Base-by-base conservation (phyloP, 345 rosid species). In the Nasturtium officinale region DNA sequence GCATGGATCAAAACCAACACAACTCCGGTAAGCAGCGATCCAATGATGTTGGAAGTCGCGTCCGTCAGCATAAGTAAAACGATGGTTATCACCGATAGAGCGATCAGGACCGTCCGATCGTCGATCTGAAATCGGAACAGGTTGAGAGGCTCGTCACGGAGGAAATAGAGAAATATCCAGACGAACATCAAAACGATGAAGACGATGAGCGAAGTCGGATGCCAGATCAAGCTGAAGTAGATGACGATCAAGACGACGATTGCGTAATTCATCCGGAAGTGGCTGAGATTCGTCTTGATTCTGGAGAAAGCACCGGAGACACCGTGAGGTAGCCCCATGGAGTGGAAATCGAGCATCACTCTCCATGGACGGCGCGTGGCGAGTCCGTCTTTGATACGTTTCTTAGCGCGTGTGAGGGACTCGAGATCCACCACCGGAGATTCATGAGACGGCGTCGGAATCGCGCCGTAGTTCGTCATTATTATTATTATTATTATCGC, bases 381-480 rank as follows among this genome's bases (percentile, higher is more conserved):
- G 9, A 93, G 78, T 35, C 90, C 89, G 18, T 79, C 83, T 73
- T 72, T 83, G 64, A 93, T 73, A 9, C 87, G 85, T 21, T 79
- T 81, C 64, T 87, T 87, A 46, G 94, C 85, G 56, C 88, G 85
- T 65, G 94, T 82, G 43, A 90, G 57, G 73, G 70, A 86, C 4
- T 85, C 89, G 10, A 76, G 79, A 59, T 82, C 87, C 2, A 75
- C 4, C 51, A 61, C 17, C 56, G 74, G 61, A 0, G 75, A 77
- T 1, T 85, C 61, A 1, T 86, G 56, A n/a, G 98, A 71, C 58
- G 96, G 81, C 65, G 92, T 82, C 9, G 96, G 94, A 45, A 93
- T 93, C 21, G 97, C 80, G 72, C 92, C 94, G 85, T 93, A 93
- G 52, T 59, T 77, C 9, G 96, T 75, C 97, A 89, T 91, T 25